Base-by-base conservation (phyloP, 257 asterid species). In the Rubia yunnanensis region DNA sequence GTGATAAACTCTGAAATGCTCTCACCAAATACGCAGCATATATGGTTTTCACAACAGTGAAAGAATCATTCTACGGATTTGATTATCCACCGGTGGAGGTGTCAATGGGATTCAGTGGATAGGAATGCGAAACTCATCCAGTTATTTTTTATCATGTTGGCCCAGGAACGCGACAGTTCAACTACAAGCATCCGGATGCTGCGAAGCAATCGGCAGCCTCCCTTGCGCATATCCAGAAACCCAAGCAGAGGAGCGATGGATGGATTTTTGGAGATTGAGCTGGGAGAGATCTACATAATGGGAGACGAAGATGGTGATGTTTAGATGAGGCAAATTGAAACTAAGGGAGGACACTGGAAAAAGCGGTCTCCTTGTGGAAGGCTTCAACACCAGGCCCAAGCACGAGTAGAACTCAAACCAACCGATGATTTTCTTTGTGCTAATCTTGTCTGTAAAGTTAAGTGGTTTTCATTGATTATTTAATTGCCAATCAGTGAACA, bases 361-460 rank as follows among this genome's bases (percentile, higher is more conserved):
- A 81, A 59, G 81, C 23, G 97, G 95, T 46, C 67, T 92, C 9
- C 41, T 81, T 61, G 60, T 92, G 69, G 85, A 88, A 80, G 99
- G 99, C 41, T 80, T 92, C 65, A 97, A 89, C 75, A 76, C 87
- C 58, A 82, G 96, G 77, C 95, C 95, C 5, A 88, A 82, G 46
- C 63, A 73, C 23, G 26, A 27, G 5, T 38, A 11, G 11, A 38
- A 34, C 38, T 10, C n/a, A n/a, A n/a, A n/a, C n/a, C n/a, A n/a
- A n/a, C n/a, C n/a, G n/a, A n/a, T n/a, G n/a, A n/a, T n/a, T n/a
- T n/a, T n/a, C n/a, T n/a, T n/a, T n/a, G n/a, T n/a, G n/a, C n/a
- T n/a, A n/a, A n/a, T n/a, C n/a, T n/a, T n/a, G n/a, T n/a, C n/a
- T n/a, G n/a, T n/a, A n/a, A n/a, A n/a, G n/a, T n/a, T n/a, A n/a